phyloP scores from a whole-genome alignment of 129 eudicot species.

The Cynara cardunculus region DNA sequence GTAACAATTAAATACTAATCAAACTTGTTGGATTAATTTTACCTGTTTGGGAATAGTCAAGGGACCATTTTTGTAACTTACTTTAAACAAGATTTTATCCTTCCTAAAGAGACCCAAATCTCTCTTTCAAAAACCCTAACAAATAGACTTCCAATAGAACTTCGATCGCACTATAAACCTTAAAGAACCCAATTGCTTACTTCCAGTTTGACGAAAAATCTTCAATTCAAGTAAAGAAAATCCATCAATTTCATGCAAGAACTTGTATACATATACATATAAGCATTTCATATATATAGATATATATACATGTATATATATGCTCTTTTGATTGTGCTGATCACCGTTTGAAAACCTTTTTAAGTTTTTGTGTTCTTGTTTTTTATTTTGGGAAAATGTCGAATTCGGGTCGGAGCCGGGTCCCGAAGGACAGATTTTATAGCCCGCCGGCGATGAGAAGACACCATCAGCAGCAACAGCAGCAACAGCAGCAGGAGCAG shows the following conservation, averaged over 20 bases:
- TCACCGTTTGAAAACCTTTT: slow-evolving; percentile 4
- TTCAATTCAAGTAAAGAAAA: neutral
- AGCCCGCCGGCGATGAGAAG: slow-evolving; percentile 36
- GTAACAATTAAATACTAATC: no score
- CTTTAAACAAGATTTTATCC: neutral
- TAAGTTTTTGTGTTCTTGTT: neutral
- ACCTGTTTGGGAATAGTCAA: neutral
- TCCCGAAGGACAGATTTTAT: slow-evolving; percentile 25
- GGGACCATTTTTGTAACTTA: slow-evolving; percentile 1
- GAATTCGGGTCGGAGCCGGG: slow-evolving; percentile 22
- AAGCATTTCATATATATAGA: neutral
- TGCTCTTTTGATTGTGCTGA: neutral
- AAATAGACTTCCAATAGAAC: slow-evolving; percentile 3
- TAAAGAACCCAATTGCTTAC: neutral
- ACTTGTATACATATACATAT: neutral
- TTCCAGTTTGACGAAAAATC: neutral
- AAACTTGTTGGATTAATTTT: neutral
- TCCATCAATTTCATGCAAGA: neutral
- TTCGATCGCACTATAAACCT: slow-evolving; percentile 18
- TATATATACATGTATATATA: neutral
- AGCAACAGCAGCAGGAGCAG: neutral
- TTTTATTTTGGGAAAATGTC: slow-evolving; percentile 8
- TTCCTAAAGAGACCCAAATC: neutral
- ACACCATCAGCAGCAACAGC: slow-evolving; percentile 11
- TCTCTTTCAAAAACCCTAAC: slow-evolving; percentile 31